Conservation (phyloP, 140 eudicot species). For the Bidens hawaiensis region DNA sequence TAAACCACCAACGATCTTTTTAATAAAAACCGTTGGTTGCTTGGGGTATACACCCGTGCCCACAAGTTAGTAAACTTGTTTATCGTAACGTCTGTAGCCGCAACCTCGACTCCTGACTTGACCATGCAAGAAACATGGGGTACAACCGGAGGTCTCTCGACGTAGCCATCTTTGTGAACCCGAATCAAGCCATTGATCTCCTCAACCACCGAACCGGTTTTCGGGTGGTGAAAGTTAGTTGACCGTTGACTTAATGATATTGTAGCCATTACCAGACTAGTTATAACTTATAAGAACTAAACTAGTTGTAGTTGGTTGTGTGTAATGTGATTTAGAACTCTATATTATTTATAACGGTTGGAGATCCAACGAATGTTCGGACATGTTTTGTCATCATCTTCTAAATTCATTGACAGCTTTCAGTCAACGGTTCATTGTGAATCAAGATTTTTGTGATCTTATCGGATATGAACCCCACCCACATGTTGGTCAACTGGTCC, state of each 20-base stretch:
- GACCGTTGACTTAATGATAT: constrained; percentile 27
- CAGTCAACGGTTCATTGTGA: constrained; percentile 11
- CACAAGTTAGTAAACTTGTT: constrained; percentile 34
- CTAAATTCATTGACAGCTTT: constrained; percentile 18
- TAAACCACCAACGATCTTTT: constrained; percentile 54
- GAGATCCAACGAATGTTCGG: neutral
- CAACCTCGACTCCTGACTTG: constrained; percentile 30
- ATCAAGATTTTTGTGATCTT: constrained; percentile 32
- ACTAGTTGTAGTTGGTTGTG: constrained; percentile 17
- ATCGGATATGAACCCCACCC: constrained; percentile 34
- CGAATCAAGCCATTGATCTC: constrained; percentile 51
- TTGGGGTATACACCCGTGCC: constrained; percentile 56
- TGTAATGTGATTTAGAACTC: constrained; percentile 14
- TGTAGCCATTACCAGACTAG: constrained; percentile 32
- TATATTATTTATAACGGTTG: constrained; percentile 20
- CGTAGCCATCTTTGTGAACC: constrained; percentile 45
- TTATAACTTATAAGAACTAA: too few relatives aligned
- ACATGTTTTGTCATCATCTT: constrained; percentile 5
- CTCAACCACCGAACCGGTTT: constrained; percentile 35
- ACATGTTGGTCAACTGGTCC: constrained; percentile 19
- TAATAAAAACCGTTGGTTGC: constrained; percentile 1
- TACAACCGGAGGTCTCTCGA: constrained; percentile 43
- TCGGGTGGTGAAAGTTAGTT: constrained; percentile 11
- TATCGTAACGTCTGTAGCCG: constrained; percentile 41
- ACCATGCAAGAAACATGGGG: constrained; percentile 36